phyloP scores from a whole-genome alignment of 192 early-diverging fungal species.

The Oehlia diaphana region DNA sequence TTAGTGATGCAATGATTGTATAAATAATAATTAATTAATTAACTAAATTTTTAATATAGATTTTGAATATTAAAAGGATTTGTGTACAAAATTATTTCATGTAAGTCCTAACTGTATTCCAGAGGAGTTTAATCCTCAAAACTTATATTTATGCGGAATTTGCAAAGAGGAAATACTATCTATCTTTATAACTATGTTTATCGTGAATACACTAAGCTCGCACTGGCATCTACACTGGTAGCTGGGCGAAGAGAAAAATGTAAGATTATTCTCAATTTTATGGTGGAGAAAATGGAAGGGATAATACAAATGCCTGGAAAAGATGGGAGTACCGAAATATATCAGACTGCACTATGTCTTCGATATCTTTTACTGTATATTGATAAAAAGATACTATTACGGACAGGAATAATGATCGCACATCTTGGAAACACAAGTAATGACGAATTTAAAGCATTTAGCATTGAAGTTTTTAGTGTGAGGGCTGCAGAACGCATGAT shows the following conservation, averaged over 20 bases:
- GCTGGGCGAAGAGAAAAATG: background rate
- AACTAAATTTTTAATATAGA: too few relatives aligned
- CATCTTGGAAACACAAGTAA: background rate
- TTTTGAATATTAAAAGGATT: too few relatives aligned
- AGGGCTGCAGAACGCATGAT: background rate
- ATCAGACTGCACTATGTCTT: background rate
- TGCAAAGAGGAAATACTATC: too few relatives aligned
- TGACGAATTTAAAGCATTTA: background rate
- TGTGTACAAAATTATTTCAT: too few relatives aligned
- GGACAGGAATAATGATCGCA: background rate
- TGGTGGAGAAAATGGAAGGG: background rate
- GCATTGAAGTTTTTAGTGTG: background rate
- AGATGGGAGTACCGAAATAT: background rate
- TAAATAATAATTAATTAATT: too few relatives aligned
- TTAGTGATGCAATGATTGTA: too few relatives aligned
- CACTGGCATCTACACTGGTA: background rate
- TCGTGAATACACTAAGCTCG: background rate
- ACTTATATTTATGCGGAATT: too few relatives aligned
- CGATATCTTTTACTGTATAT: background rate
- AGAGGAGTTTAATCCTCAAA: too few relatives aligned
- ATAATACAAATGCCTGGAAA: background rate
- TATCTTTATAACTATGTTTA: too few relatives aligned
- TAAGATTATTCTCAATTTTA: background rate
- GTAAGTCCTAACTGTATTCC: too few relatives aligned
- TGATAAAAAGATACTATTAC: background rate